Conservation (phyloP, 1,284 basidiomycete species). For the Paramarasmius palmivorus region DNA sequence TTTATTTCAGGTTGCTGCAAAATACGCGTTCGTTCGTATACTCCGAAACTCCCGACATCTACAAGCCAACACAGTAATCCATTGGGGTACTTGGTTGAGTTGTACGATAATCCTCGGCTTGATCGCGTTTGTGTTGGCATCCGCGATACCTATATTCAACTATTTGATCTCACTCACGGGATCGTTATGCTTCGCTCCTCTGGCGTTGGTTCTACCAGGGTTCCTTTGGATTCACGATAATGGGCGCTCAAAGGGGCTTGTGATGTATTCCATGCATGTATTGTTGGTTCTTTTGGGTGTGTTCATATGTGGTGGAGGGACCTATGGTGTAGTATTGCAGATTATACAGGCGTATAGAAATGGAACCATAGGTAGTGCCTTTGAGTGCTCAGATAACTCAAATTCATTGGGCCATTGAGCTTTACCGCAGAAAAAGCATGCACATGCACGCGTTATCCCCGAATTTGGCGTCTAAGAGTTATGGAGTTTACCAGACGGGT, state of each 20-base stretch:
- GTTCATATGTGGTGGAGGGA: background rate
- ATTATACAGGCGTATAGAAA: background rate
- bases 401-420: too few relatives aligned
- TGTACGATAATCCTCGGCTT: constrained; percentile 2
- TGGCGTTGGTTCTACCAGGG: background rate
- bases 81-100: constrained; percentile 2
- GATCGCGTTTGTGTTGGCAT: background rate
- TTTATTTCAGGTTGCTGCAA: background rate
- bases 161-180: constrained; percentile 1
- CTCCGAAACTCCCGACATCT: constrained; percentile 1
- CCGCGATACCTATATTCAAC: background rate
- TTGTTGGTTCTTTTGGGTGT: background rate
- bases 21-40: constrained; percentile 2
- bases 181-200: background rate
- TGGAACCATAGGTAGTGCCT: background rate
- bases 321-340: background rate
- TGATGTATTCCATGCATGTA: constrained; percentile 1
- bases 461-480: too few relatives aligned
- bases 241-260: background rate
- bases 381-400: too few relatives aligned
- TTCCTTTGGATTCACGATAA: background rate
- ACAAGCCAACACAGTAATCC: background rate
- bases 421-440: too few relatives aligned
- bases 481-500: too few relatives aligned
- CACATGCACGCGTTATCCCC: too few relatives aligned